Evolutionary conservation across 768 basidiomycete genomes (phyloP).

Genomic region (Collybia sp.): DNA sequence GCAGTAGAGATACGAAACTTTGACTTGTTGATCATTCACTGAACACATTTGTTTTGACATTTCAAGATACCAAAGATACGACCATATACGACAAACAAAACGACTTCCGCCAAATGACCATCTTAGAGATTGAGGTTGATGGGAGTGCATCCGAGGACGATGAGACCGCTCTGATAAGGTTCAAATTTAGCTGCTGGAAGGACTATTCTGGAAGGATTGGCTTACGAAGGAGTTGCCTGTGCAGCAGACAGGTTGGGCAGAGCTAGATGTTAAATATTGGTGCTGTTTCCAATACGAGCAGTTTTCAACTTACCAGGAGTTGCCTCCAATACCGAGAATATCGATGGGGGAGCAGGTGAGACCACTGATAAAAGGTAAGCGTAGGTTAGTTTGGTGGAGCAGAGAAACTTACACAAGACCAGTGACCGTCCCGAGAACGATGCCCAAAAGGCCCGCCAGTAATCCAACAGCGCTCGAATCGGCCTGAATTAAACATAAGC

Average conservation of each 20-base stretch:
- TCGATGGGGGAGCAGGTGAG: constrained; percentile 25
- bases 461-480: constrained; percentile 10
- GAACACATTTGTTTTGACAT: too few species aligned
- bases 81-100: too few species aligned
- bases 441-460: constrained; percentile 25
- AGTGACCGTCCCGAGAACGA: constrained; percentile 18
- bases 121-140: constrained; percentile 27
- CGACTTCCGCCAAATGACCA: too few species aligned
- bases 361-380: constrained; percentile 15
- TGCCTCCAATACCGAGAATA: constrained; percentile 18
- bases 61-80: too few species aligned
- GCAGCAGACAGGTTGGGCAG: constrained; percentile 32
- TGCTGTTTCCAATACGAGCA: neutral
- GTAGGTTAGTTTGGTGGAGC: neutral
- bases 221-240: constrained; percentile 29
- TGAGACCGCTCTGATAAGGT: constrained; percentile 23
- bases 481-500: constrained; percentile 8
- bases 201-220: neutral
- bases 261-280: constrained; percentile 3
- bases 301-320: constrained; percentile 13
- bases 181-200: neutral
- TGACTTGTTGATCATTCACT: too few species aligned
- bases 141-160: constrained; percentile 31
- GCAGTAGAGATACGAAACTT: too few species aligned
- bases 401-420: constrained; percentile 20